A percentile compares a stretch with the other conserved stretches of the same genome.
These are phyloP conservation scores for Boletus sp. DNA, from an alignment of 768 basidiomycete species.

Conservation along the genomic window DNA sequence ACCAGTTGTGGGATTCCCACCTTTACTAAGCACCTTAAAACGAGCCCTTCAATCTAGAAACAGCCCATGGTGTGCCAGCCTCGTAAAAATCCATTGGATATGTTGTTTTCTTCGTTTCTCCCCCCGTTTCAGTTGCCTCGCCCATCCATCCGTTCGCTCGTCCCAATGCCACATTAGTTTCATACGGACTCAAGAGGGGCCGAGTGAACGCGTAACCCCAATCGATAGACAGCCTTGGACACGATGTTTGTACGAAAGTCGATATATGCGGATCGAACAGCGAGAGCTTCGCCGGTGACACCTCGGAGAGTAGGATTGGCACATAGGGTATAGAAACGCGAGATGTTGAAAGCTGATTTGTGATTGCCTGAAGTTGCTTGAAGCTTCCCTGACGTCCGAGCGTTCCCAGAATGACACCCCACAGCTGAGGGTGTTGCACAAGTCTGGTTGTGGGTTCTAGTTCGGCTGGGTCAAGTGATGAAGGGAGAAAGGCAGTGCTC, in stretches of 20 bases:
- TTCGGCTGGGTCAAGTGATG: constrained; percentile 6
- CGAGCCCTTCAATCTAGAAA: constrained; percentile 55
- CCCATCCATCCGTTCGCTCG: constrained; percentile 66
- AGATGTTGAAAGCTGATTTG: constrained; percentile 60
- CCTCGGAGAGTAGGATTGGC: constrained; percentile 90
- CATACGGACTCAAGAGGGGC: constrained; percentile 91
- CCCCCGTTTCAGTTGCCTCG: constrained; percentile 21
- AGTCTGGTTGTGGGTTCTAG: constrained; percentile 15
- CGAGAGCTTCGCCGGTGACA: constrained; percentile 92
- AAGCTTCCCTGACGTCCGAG: constrained; percentile 93
- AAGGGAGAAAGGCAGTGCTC: constrained; percentile 46
- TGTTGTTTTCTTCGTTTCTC: constrained; percentile 24
- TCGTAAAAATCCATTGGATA: constrained; percentile 99
- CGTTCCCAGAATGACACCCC: constrained; percentile 95
- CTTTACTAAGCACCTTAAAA: constrained; percentile 30
- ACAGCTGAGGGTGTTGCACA: constrained; percentile 39
- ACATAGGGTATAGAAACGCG: constrained; percentile 67
- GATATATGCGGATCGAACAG: constrained; percentile 81
- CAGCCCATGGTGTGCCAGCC: constrained; percentile 75
- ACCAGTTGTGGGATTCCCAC: background rate
- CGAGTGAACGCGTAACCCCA: constrained; percentile 96
- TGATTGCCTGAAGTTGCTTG: constrained; percentile 85
- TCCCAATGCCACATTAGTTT: constrained; percentile 81
- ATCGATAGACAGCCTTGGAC: constrained; percentile 94
- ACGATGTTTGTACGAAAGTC: constrained; percentile 94